These are phyloP conservation scores for Cerioporus squamosus DNA, from an alignment of 1,284 basidiomycete species.

Conservation along the genomic window DNA sequence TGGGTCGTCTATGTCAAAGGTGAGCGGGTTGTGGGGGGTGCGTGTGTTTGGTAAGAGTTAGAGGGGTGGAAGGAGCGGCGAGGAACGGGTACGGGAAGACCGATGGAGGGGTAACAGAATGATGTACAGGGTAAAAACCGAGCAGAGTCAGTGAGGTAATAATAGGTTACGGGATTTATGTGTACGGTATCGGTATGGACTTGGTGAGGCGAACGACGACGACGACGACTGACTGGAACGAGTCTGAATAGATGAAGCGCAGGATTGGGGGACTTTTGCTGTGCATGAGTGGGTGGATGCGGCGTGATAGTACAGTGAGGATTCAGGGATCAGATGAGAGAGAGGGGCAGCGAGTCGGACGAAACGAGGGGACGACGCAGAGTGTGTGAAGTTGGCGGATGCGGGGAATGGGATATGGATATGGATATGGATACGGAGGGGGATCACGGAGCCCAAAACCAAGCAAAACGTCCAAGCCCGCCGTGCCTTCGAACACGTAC, in stretches of 20 bases:
- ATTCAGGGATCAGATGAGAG: not conserved
- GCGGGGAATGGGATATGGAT: not conserved
- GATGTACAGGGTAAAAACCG: slow-evolving; percentile 22
- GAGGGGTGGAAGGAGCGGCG: not conserved
- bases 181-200: slow-evolving; percentile 22
- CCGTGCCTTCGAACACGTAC: not conserved
- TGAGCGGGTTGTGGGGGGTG: not conserved
- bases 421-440: too few species aligned
- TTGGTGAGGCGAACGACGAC: not conserved
- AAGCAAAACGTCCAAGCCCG: slow-evolving; percentile 10
- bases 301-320: slow-evolving; percentile 20
- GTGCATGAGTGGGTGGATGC: slow-evolving; percentile 17
- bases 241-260: not conserved
- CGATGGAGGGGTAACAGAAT: not conserved
- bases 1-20: slow-evolving; percentile 12
- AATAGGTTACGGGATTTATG: slow-evolving; percentile 18
- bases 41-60: not conserved
- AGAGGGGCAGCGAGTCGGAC: slow-evolving; percentile 8
- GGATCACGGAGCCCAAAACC: slow-evolving; percentile 1
- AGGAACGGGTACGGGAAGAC: not conserved
- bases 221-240: too few species aligned
- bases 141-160: slow-evolving; percentile 11
- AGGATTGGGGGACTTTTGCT: slow-evolving; percentile 19
- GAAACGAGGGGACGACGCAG: slow-evolving; percentile 24
- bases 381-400: not conserved